Conservation (phyloP, 2,329 filamentous ascomycete species). For the Simplicillium sp. region DNA sequence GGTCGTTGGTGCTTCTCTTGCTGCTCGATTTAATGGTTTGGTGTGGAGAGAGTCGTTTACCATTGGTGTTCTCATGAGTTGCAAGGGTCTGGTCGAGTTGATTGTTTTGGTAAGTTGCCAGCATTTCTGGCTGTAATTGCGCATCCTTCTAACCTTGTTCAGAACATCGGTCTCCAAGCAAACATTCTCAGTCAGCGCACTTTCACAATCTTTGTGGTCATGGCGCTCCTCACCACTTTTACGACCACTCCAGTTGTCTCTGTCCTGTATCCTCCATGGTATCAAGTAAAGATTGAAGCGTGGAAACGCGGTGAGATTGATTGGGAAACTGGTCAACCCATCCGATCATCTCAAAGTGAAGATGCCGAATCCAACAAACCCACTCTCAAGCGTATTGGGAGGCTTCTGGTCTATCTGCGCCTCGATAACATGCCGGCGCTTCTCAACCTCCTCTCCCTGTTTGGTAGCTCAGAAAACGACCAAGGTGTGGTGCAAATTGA, state of each 20-base stretch:
- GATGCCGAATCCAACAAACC: conserved; percentile 4
- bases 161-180: conserved; percentile 72
- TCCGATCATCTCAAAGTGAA: conserved; percentile 18
- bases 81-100: conserved; percentile 87
- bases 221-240: conserved; percentile 83
- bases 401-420: conserved; percentile 71
- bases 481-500: conserved; percentile 17
- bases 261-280: conserved; percentile 61
- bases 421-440: conserved; percentile 76
- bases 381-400: conserved; percentile 3
- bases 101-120: conserved; percentile 68
- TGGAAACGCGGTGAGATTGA: conserved; percentile 80
- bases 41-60: conserved; percentile 86
- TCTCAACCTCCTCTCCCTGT: conserved; percentile 71
- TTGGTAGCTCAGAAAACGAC: conserved; percentile 42
- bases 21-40: conserved; percentile 65
- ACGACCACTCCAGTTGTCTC: conserved; percentile 69
- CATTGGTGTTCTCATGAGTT: conserved; percentile 90
- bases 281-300: conserved; percentile 40
- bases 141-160: background rate
- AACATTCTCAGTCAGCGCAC: conserved; percentile 71
- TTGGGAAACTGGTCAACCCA: conserved; percentile 50
- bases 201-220: conserved; percentile 91
- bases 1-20: conserved; percentile 71
- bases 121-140: background rate